Evolutionary conservation across 257 asterid genomes (phyloP).

Genomic region (Solanum okadae): DNA sequence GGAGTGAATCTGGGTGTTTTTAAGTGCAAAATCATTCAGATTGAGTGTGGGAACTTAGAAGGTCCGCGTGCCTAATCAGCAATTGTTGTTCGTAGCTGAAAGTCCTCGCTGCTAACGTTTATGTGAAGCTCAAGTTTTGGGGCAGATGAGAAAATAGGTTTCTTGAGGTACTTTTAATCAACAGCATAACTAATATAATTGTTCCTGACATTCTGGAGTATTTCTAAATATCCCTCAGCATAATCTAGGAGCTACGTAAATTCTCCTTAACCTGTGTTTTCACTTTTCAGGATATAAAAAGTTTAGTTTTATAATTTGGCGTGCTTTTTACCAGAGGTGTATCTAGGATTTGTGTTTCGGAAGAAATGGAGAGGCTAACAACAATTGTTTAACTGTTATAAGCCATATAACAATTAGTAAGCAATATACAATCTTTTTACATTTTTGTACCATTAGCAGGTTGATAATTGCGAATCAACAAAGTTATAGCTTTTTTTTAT

Average conservation of each 20-base stretch:
- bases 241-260: not conserved
- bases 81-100: not conserved
- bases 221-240: not conserved
- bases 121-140: not conserved
- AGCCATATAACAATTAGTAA: not conserved
- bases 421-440: not conserved
- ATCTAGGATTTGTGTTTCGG: not conserved
- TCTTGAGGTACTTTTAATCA: not conserved
- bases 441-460: not conserved
- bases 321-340: not conserved
- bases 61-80: not conserved
- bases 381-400: not conserved
- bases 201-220: not conserved
- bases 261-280: not conserved
- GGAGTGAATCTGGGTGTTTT: constrained; percentile 47
- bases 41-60: not conserved
- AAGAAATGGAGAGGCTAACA: not conserved
- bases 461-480: not conserved
- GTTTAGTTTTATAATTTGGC: not conserved
- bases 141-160: not conserved
- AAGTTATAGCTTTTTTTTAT: not conserved
- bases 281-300: not conserved
- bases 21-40: not conserved
- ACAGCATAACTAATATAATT: not conserved
- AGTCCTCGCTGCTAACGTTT: not conserved